Percentiles rank a stretch among this genome's conserved stretches.
These are phyloP conservation scores for Leptoxyphium fumago DNA, from an alignment of 2,329 filamentous ascomycete genomes.

Conservation along the genomic window DNA sequence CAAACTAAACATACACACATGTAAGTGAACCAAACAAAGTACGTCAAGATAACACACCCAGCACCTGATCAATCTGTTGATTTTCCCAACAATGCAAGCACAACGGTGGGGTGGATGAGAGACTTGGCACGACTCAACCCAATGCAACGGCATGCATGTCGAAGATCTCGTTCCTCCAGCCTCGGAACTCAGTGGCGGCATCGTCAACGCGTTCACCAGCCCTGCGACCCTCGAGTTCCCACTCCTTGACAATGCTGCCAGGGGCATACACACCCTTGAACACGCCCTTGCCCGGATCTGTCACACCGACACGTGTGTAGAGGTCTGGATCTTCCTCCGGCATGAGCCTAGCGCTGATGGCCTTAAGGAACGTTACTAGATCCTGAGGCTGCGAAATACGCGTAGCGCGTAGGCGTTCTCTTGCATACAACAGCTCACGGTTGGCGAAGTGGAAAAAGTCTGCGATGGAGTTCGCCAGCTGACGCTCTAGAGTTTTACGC, in stretches of 20 bases:
- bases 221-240: conserved; percentile 61
- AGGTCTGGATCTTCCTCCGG: conserved; percentile 63
- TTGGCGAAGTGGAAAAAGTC: conserved; percentile 60
- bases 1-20: too few species aligned
- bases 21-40: too few species aligned
- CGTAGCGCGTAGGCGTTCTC: conserved; percentile 74
- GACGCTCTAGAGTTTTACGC: conserved; percentile 62
- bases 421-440: conserved; percentile 70
- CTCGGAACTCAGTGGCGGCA: conserved; percentile 41
- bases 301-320: conserved; percentile 57
- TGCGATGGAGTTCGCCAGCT: conserved; percentile 57
- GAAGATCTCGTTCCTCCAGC: conserved; percentile 82
- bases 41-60: too few species aligned
- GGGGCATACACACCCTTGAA: conserved; percentile 81
- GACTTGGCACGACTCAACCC: conserved; percentile 1
- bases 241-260: conserved; percentile 77
- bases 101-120: too few species aligned
- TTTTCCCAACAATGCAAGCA: too few species aligned
- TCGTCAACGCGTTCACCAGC: conserved; percentile 64
- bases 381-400: conserved; percentile 70
- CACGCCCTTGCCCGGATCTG: conserved; percentile 43
- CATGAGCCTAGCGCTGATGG: conserved; percentile 60
- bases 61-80: too few species aligned
- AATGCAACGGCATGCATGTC: conserved; percentile 24
- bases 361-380: conserved; percentile 66